Evolutionary conservation across 352 stramenopile genomes (phyloP).

Genomic region (Blastocystis sp.): DNA sequence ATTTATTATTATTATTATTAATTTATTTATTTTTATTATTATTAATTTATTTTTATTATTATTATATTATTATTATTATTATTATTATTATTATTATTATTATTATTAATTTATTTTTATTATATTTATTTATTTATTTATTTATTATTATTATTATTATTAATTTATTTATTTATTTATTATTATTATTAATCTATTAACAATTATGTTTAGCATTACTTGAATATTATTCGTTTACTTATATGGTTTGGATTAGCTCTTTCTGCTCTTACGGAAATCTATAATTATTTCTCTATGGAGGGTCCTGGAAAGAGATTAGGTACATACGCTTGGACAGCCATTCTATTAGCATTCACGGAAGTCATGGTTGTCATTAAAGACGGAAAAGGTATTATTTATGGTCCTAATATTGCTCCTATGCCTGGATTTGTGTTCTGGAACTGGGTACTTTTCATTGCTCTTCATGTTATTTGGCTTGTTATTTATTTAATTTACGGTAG

Average conservation of each 20-base stretch:
- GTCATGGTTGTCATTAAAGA: constrained; percentile 33
- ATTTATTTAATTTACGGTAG: constrained; percentile 64
- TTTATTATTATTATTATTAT: too few species aligned
- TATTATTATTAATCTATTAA: too few species aligned
- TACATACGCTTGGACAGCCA: constrained; percentile 28
- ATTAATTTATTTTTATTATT: too few species aligned
- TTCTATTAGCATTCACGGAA: constrained; percentile 28
- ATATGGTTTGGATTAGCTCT: constrained; percentile 28
- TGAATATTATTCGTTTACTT: constrained; percentile 15
- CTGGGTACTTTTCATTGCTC: constrained; percentile 54
- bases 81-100: too few species aligned
- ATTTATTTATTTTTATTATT: too few species aligned
- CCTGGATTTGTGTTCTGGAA: constrained; percentile 55
- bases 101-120: too few species aligned
- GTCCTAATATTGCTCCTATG: constrained; percentile 53
- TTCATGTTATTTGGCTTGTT: constrained; percentile 56
- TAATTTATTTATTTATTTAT: too few species aligned
- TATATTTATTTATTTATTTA: too few species aligned
- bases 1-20: too few species aligned
- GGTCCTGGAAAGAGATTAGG: constrained; percentile 9
- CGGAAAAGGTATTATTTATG: constrained; percentile 19
- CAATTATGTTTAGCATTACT: constrained; percentile 5
- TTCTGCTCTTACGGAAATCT: constrained; percentile 14
- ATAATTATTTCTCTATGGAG: constrained; percentile 37
- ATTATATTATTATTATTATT: too few species aligned